These are phyloP conservation scores for Aspergillus heteromorphus DNA, from an alignment of 495 filamentous ascomycete genomes.

Conservation along the genomic window DNA sequence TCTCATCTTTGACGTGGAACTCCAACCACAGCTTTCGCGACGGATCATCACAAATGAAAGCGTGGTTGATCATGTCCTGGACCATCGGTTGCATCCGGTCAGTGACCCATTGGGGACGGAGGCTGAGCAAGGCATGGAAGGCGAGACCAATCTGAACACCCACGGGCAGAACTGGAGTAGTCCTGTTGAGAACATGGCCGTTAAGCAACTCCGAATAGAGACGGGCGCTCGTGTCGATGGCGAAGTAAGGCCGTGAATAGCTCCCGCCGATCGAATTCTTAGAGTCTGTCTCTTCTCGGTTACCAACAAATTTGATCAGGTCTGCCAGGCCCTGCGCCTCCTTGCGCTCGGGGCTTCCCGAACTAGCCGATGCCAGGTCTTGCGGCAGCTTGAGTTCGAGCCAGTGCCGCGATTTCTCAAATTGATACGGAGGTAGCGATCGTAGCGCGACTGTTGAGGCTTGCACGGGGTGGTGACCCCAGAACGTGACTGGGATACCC, in stretches of 20 bases:
- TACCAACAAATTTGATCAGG: no score
- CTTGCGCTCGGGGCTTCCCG: no score
- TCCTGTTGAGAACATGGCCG: no score
- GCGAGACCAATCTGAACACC: conserved; percentile 40
- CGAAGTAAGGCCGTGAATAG: no score
- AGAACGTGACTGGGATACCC: conserved; percentile 37
- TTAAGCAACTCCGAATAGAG: no score
- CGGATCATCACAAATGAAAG: conserved; percentile 33
- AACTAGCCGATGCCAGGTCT: no score
- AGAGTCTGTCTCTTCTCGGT: no score
- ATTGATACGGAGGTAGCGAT: conserved; percentile 48
- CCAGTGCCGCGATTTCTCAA: conserved; percentile 42
- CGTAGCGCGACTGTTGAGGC: conserved; percentile 26
- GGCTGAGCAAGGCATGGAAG: conserved; percentile 36
- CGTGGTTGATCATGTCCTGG: conserved; percentile 29
- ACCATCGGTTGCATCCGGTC: conserved; percentile 24
- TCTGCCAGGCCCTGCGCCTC: no score
- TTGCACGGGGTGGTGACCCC: conserved; percentile 38
- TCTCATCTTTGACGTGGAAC: background rate
- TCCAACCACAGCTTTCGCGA: no score
- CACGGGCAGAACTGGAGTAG: conserved; percentile 43
- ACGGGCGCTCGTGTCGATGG: no score
- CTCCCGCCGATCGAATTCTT: no score
- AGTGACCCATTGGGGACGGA: conserved; percentile 24
- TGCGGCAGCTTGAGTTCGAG: conserved; percentile 13